Base-by-base conservation (phyloP, 208 protist species). In the Leishmania mexicana region DNA sequence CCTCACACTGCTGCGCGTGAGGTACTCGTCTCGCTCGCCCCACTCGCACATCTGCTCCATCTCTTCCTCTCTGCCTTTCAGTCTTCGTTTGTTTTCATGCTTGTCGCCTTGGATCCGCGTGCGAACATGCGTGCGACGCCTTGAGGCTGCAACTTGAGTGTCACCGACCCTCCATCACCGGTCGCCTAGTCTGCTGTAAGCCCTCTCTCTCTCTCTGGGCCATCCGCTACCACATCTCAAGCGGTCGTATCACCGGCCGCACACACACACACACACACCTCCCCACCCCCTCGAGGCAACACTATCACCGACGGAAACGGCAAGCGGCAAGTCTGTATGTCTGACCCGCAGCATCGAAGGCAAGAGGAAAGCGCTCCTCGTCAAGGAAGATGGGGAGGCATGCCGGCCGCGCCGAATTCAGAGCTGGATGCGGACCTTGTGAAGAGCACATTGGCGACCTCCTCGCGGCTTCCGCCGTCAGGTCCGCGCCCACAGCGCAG, bases 351-450 rank as follows among this genome's bases (percentile, higher is more conserved):
- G 72, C 72, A 45, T 35, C 17, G 21, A 51, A 42, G 5, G 5
- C 72, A 7, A 42, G n/a, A 13, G n/a, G 3, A 35, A 45, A n/a
- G 75, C 31, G 8, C 49, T 40, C 31, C 57, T 78, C 35, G 74
- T 31, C 38, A 53, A 64, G 75, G 57, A 7, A 64, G 79, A 21
- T 62, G 49, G 11, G 79, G 62, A 45, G 57, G 75, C 58, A 81
- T 85, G 70, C 77, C 80, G 0, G 72, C 80, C 17, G 79, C 83
- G 21, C 78, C 78, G 3, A 78, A 75, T 60, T 53, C 78, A 31
- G 47, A 81, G 28, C 76, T 87, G 47, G 83, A 87, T 40, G n/a
- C 45, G 8, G 80, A 81, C 49, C 57, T 84, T 15, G 67, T 86
- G 47, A 24, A 65, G 3, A 65, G 49, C 21, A 78, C 73, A 17